Conservation (phyloP, 2,329 filamentous ascomycete genomes). For the Amylocarpus encephaloides region DNA sequence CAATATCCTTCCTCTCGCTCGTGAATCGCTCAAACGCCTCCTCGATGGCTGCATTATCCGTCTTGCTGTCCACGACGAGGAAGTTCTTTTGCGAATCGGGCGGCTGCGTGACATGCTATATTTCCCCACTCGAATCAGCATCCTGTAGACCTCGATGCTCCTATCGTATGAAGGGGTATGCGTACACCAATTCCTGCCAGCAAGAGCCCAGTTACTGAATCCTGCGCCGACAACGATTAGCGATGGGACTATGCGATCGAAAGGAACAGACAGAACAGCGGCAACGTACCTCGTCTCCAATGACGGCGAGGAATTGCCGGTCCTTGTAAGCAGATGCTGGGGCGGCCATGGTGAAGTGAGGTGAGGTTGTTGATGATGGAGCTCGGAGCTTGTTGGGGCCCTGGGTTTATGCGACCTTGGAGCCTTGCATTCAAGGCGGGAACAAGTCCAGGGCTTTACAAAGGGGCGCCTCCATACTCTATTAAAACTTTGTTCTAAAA, state of each 20-base stretch:
- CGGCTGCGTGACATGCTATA: conserved; percentile 80
- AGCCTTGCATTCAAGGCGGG: too few species aligned
- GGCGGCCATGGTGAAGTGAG: conserved; percentile 47
- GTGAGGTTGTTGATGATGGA: background rate
- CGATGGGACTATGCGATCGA: background rate
- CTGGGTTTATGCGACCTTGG: too few species aligned
- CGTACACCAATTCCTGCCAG: conserved; percentile 91
- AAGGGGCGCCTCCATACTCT: too few species aligned
- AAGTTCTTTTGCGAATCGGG: conserved; percentile 96
- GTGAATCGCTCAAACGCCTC: conserved; percentile 86
- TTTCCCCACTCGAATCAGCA: background rate
- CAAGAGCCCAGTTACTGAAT: conserved; percentile 91
- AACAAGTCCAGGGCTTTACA: too few species aligned
- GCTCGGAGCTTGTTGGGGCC: too few species aligned
- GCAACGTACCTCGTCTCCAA: conserved; percentile 77
- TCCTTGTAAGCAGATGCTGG: conserved; percentile 63
- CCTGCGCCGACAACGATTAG: conserved; percentile 46
- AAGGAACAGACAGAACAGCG: background rate
- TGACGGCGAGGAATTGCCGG: conserved; percentile 92
- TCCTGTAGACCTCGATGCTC: background rate
- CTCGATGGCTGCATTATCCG: conserved; percentile 81
- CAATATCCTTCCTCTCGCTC: conserved; percentile 87
- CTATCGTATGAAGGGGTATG: conserved; percentile 10
- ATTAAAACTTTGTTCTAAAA: too few species aligned
- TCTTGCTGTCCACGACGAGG: conserved; percentile 91